Conservation (phyloP, 1,284 basidiomycete genomes). For the Polyporus tsugae region DNA sequence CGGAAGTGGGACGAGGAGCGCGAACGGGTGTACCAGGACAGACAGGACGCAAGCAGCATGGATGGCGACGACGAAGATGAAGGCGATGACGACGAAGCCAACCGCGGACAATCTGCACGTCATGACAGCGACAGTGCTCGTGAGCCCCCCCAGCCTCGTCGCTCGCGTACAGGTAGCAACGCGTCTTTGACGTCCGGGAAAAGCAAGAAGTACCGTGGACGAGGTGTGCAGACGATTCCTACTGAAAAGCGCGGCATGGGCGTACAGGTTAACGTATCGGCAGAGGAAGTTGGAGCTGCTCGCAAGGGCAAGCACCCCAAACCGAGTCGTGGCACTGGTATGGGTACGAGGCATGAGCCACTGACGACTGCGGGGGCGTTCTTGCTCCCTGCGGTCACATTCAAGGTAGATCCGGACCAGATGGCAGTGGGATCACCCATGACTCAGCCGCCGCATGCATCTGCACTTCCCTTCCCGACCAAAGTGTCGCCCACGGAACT, state of each 20-base stretch:
- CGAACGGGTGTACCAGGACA: constrained; percentile 57
- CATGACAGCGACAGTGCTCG: constrained; percentile 37
- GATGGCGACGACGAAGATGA: constrained; percentile 89
- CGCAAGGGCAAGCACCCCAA: constrained; percentile 26
- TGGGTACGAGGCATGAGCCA: constrained; percentile 29
- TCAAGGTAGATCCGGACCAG: constrained; percentile 38
- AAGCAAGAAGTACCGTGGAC: constrained; percentile 60
- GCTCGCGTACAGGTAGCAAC: constrained; percentile 44
- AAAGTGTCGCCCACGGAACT: constrained; percentile 42
- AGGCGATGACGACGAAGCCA: constrained; percentile 62
- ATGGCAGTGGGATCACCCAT: constrained; percentile 34
- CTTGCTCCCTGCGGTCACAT: constrained; percentile 39
- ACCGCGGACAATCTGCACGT: constrained; percentile 46
- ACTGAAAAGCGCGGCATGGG: constrained; percentile 57
- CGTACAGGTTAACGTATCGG: constrained; percentile 56
- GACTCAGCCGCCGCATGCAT: constrained; percentile 24
- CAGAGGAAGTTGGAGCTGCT: constrained; percentile 26
- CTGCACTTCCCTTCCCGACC: constrained; percentile 41
- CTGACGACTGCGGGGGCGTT: constrained; percentile 22
- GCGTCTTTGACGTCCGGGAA: constrained; percentile 44
- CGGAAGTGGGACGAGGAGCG: constrained; percentile 49
- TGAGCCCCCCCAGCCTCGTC: constrained; percentile 42
- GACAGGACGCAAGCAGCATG: constrained; percentile 70
- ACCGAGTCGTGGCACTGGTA: constrained; percentile 21
- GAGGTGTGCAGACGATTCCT: constrained; percentile 68